phyloP scores from a whole-genome alignment of 139 green algal genomes.

The Tetraselmis striata region DNA sequence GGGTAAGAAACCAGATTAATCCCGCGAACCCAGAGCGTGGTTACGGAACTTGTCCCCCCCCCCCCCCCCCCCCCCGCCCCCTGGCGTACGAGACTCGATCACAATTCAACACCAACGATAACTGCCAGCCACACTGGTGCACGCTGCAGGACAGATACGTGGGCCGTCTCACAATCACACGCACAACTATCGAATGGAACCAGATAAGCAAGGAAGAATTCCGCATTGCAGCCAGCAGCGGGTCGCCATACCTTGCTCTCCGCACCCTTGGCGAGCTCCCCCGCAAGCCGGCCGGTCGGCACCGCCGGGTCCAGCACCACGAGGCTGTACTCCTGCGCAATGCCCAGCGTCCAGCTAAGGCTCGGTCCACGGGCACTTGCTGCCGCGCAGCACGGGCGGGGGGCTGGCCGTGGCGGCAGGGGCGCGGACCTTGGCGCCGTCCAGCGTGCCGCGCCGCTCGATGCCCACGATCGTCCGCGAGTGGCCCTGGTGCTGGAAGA shows the following conservation, averaged over 20 bases:
- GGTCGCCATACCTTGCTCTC: neutral
- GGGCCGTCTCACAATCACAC: neutral
- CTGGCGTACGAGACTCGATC: neutral
- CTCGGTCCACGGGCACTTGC: too few species aligned
- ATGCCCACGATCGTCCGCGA: constrained; percentile 66
- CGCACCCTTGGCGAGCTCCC: constrained; percentile 1
- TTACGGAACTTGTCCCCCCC: too few species aligned
- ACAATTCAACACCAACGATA: neutral
- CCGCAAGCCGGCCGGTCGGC: neutral
- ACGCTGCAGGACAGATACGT: too few species aligned
- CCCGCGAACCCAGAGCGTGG: too few species aligned
- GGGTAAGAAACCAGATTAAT: too few species aligned
- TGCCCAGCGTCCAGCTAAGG: too few species aligned
- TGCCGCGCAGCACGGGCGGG: too few species aligned
- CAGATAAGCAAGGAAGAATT: neutral
- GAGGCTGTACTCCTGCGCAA: constrained; percentile 7
- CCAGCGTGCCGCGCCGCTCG: constrained; percentile 18
- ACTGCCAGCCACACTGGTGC: neutral
- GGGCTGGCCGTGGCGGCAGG: too few species aligned
- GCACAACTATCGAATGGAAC: neutral
- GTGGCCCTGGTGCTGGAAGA: constrained; percentile 67
- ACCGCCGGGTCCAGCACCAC: constrained; percentile 22
- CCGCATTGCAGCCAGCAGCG: constrained; percentile 21
- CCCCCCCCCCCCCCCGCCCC: too few species aligned
- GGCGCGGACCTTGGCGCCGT: neutral